A percentile compares a stretch with the other conserved stretches of the same genome.
These are phyloP conservation scores for Arthrinium puccinioides DNA, from an alignment of 2,329 filamentous ascomycete species.

Conservation along the genomic window DNA sequence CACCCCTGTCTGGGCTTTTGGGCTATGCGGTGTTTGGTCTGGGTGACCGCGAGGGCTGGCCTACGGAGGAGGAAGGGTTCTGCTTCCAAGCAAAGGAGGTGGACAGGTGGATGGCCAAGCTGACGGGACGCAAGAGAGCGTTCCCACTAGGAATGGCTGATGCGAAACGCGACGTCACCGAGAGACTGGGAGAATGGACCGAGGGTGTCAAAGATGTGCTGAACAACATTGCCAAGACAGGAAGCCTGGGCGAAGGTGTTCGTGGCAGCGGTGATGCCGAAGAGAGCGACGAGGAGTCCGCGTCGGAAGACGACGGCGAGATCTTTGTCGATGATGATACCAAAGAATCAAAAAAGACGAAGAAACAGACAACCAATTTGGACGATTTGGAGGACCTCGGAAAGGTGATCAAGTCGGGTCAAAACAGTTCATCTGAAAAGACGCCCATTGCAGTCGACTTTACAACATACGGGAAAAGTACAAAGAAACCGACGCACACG, in stretches of 20 bases:
- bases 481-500: slow-evolving; percentile 35
- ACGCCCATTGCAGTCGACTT: slow-evolving; percentile 76
- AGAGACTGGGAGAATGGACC: slow-evolving; percentile 70
- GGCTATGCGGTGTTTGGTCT: slow-evolving; percentile 94
- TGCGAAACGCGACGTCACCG: slow-evolving; percentile 63
- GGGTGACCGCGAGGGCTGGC: slow-evolving; percentile 88
- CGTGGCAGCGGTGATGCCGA: slow-evolving; percentile 74
- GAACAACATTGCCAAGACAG: slow-evolving; percentile 51
- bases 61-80: slow-evolving; percentile 81
- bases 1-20: slow-evolving; percentile 65
- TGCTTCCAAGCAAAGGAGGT: slow-evolving; percentile 87
- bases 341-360: slow-evolving; percentile 30
- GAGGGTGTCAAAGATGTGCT: slow-evolving; percentile 67
- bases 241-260: slow-evolving; percentile 56
- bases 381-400: slow-evolving; percentile 84
- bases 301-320: slow-evolving; percentile 49
- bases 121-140: slow-evolving; percentile 78
- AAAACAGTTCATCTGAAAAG: slow-evolving; percentile 19
- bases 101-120: slow-evolving; percentile 95
- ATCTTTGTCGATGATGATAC: slow-evolving; percentile 41
- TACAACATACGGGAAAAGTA: slow-evolving; percentile 58
- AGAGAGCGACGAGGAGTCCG: slow-evolving; percentile 75
- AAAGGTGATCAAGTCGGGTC: slow-evolving; percentile 47
- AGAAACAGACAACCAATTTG: slow-evolving; percentile 39
- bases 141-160: slow-evolving; percentile 87